These are phyloP conservation scores for Sicyos edulis DNA, from an alignment of 306 rosid genomes.

Conservation along the genomic window DNA sequence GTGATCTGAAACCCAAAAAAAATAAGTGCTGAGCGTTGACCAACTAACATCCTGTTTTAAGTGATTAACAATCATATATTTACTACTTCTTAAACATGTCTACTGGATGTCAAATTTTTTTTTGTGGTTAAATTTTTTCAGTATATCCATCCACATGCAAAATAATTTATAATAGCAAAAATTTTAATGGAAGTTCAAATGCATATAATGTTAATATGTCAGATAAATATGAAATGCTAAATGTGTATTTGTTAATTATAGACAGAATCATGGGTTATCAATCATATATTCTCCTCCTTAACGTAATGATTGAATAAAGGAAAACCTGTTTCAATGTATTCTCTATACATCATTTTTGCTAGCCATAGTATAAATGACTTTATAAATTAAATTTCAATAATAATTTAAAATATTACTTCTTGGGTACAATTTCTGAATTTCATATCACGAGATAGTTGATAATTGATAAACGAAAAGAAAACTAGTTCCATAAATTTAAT, in stretches of 20 bases:
- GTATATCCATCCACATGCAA: neutral
- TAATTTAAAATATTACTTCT: neutral
- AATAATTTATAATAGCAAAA: neutral
- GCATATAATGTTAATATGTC: neutral
- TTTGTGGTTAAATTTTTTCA: neutral
- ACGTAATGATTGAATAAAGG: neutral
- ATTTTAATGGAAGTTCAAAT: neutral
- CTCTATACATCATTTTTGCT: neutral
- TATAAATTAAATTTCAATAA: neutral
- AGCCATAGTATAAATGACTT: neutral
- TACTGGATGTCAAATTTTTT: neutral
- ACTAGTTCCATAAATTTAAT: neutral
- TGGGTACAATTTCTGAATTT: neutral
- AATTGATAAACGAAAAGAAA: neutral
- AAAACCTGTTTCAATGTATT: neutral
- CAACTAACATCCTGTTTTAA: neutral
- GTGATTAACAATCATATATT: neutral
- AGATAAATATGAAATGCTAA: slow-evolving; percentile 3
- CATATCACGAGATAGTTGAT: neutral
- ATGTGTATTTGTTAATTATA: neutral
- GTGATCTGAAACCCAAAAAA: slow-evolving; percentile 43
- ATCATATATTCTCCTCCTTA: neutral
- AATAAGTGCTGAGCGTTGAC: neutral
- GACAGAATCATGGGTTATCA: neutral
- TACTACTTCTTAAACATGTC: neutral